Conservation (phyloP, 2,329 filamentous ascomycete genomes). For the Leptodontidium sp. region DNA sequence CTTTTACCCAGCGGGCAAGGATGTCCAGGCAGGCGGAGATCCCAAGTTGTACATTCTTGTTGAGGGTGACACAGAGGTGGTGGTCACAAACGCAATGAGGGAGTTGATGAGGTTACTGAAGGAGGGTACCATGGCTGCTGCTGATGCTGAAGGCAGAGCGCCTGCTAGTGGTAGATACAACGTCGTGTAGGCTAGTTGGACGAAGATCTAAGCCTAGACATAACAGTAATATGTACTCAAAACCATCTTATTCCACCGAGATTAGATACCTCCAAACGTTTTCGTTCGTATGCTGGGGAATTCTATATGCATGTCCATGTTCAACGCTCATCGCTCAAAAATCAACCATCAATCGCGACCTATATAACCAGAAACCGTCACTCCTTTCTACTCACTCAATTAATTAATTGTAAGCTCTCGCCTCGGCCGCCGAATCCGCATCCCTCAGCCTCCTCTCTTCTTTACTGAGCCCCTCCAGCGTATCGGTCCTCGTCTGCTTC, state of each 20-base stretch:
- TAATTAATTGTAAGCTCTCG: slow-evolving; percentile 63
- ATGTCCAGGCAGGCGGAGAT: slow-evolving; percentile 75
- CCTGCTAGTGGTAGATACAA: slow-evolving; percentile 85
- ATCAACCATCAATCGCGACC: neutral
- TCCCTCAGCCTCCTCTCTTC: slow-evolving; percentile 68
- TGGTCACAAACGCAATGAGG: slow-evolving; percentile 88
- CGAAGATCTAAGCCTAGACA: slow-evolving; percentile 5
- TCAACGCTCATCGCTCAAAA: neutral
- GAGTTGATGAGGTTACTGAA: slow-evolving; percentile 88
- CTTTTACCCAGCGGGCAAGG: slow-evolving; percentile 85
- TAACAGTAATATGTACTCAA: slow-evolving; percentile 17
- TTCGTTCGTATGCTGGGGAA: neutral
- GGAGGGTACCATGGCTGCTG: slow-evolving; percentile 89
- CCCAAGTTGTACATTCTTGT: slow-evolving; percentile 99
- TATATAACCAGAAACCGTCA: too few relatives aligned
- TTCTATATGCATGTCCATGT: slow-evolving; percentile 10
- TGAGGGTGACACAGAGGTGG: slow-evolving; percentile 93
- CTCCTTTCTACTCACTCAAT: neutral
- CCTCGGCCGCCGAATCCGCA: slow-evolving; percentile 67
- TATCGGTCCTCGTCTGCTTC: slow-evolving; percentile 73
- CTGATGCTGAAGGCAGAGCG: slow-evolving; percentile 83
- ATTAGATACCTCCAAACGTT: neutral
- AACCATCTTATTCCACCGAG: neutral
- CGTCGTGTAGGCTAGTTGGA: slow-evolving; percentile 67
- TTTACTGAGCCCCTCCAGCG: slow-evolving; percentile 72